A percentile compares a stretch with the other conserved stretches of the same genome.
phyloP scores from a whole-genome alignment of 169 alveolate species.

The Cystoisospora suis region DNA sequence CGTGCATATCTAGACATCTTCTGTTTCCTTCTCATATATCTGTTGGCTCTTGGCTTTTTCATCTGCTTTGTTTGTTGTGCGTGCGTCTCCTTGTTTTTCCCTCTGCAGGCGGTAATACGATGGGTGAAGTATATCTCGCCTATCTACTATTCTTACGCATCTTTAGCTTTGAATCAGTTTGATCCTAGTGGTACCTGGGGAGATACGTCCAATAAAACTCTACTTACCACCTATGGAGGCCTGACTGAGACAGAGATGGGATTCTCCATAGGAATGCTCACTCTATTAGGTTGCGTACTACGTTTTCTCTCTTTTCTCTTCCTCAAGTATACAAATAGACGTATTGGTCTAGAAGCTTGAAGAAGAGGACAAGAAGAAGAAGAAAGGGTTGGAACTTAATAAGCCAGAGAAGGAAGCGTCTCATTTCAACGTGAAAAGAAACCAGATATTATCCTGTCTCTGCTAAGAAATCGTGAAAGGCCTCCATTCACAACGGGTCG shows the following conservation, averaged over 20 bases:
- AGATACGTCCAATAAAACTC: not conserved
- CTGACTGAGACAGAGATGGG: slow-evolving; percentile 32
- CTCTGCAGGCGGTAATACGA: slow-evolving; percentile 59
- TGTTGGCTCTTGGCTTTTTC: no score
- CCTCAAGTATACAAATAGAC: slow-evolving; percentile 45
- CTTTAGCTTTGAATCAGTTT: slow-evolving; percentile 52
- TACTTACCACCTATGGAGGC: slow-evolving; percentile 37
- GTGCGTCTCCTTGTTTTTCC: no score
- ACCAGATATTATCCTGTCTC: no score
- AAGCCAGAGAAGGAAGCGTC: no score
- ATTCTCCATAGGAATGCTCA: not conserved
- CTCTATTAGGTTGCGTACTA: not conserved
- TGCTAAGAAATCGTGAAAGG: no score
- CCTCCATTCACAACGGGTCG: no score
- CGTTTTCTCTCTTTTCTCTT: slow-evolving; percentile 48
- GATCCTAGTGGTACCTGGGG: slow-evolving; percentile 34
- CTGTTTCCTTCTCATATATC: no score
- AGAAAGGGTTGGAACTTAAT: no score
- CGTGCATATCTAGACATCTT: no score
- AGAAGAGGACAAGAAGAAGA: no score
- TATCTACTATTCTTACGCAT: slow-evolving; percentile 24
- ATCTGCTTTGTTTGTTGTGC: no score
- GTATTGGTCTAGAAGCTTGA: slow-evolving; percentile 58
- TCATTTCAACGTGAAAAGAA: no score
- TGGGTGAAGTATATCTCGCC: slow-evolving; percentile 63